These are phyloP conservation scores for Lactarius evosmus DNA, from an alignment of 768 basidiomycete species.

Conservation along the genomic window DNA sequence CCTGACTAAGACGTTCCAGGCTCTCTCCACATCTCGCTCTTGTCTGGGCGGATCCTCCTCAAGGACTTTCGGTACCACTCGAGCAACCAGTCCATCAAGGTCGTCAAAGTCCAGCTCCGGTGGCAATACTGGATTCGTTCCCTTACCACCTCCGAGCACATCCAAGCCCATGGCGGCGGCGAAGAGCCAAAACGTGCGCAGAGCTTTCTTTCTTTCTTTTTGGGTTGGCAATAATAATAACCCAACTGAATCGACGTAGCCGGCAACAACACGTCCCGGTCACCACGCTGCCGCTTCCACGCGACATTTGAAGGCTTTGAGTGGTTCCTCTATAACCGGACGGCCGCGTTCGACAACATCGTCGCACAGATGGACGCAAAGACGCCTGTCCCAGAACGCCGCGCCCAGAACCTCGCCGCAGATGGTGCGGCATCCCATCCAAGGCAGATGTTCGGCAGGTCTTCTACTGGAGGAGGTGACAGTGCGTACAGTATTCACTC, in stretches of 20 bases:
- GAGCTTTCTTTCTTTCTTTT: not conserved
- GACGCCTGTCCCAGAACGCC: slow-evolving; percentile 26
- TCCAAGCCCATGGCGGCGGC: slow-evolving; percentile 45
- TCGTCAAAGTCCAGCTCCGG: slow-evolving; percentile 80
- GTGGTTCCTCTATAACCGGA: slow-evolving; percentile 90
- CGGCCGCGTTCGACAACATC: slow-evolving; percentile 85
- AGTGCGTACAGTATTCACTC: slow-evolving; percentile 25
- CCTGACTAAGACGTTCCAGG: slow-evolving; percentile 44
- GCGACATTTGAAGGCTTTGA: slow-evolving; percentile 82
- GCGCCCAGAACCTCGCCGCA: slow-evolving; percentile 21
- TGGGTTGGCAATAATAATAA: slow-evolving; percentile 30
- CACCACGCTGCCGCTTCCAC: slow-evolving; percentile 72
- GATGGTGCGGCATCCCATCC: slow-evolving; percentile 29
- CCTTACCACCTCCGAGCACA: slow-evolving; percentile 72
- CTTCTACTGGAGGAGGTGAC: slow-evolving; percentile 31
- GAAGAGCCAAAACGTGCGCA: slow-evolving; percentile 50
- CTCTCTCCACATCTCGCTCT: slow-evolving; percentile 86
- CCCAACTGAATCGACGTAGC: too few relatives aligned
- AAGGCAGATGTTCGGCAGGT: slow-evolving; percentile 34
- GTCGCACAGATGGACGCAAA: slow-evolving; percentile 65
- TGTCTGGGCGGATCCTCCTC: slow-evolving; percentile 83
- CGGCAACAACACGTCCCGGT: slow-evolving; percentile 31
- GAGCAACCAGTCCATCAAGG: slow-evolving; percentile 82
- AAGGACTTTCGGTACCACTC: slow-evolving; percentile 90
- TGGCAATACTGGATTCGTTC: slow-evolving; percentile 94